These are phyloP conservation scores for Apiospora saccharicola DNA, from an alignment of 2,329 filamentous ascomycete species.

Conservation along the genomic window DNA sequence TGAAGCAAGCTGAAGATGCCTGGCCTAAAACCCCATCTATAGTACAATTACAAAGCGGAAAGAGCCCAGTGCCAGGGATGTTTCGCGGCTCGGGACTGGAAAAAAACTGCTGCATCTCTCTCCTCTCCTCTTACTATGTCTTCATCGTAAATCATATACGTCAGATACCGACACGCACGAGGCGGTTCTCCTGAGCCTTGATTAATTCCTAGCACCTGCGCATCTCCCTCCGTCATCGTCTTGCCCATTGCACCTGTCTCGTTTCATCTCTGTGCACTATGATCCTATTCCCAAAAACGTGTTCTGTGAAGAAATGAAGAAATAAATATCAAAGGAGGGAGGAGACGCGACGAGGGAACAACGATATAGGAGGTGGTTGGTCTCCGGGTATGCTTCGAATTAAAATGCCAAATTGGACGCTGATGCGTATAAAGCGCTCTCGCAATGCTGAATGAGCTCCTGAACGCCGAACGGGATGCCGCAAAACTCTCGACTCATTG, in stretches of 20 bases:
- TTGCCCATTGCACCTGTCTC: slow-evolving; percentile 3
- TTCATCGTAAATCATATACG: slow-evolving; percentile 11
- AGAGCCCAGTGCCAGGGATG: neutral
- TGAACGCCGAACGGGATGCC: slow-evolving; percentile 20
- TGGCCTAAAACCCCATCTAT: slow-evolving; percentile 11
- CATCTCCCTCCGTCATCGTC: slow-evolving; percentile 1
- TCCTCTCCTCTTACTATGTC: neutral
- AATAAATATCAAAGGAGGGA: neutral
- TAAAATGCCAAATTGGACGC: slow-evolving; percentile 16
- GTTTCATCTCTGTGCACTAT: neutral
- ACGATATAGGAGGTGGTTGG: neutral
- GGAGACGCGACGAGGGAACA: neutral
- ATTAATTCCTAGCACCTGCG: slow-evolving; percentile 6
- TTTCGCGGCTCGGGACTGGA: neutral
- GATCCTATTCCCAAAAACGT: neutral
- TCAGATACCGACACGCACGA: neutral
- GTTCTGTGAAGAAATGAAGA: slow-evolving; percentile 2
- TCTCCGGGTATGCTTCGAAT: slow-evolving; percentile 11
- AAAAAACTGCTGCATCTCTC: neutral
- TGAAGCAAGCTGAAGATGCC: neutral
- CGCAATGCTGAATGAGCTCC: slow-evolving; percentile 17
- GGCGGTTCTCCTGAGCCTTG: slow-evolving; percentile 7
- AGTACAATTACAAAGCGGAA: slow-evolving; percentile 6
- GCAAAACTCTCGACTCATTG: slow-evolving; percentile 11
- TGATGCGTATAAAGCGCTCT: slow-evolving; percentile 12